Evolutionary conservation across 176 grass and related monocot genomes (phyloP).

Genomic region (Carex pumila): DNA sequence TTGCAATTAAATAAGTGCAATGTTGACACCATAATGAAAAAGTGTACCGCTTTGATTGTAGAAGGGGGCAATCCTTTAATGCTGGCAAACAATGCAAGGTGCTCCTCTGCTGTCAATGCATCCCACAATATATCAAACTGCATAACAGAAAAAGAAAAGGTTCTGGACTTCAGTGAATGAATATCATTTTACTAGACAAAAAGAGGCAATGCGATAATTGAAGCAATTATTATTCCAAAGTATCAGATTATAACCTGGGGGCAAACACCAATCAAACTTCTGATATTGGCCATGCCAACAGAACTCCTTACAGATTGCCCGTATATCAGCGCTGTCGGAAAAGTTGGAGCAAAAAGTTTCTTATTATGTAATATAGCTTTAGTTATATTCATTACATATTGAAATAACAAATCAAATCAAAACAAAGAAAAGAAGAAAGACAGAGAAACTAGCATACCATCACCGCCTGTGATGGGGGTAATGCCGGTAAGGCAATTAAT

Average conservation of each 20-base stretch:
- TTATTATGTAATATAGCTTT: background rate
- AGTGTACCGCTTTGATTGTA: conserved; percentile 65
- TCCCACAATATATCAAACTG: conserved; percentile 99
- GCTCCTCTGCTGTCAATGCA: conserved; percentile 78
- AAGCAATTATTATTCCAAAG: background rate
- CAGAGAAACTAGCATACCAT: conserved; percentile 44
- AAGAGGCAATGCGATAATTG: background rate
- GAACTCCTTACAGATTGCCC: conserved; percentile 72
- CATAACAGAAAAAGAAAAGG: conserved; percentile 11
- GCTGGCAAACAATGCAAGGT: conserved; percentile 83
- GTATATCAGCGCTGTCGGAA: conserved; percentile 65
- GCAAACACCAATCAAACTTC: conserved; percentile 92
- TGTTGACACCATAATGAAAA: background rate
- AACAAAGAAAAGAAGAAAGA: background rate
- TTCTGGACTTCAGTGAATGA: conserved; percentile 10
- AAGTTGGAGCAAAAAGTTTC: background rate
- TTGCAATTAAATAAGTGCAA: conserved; percentile 10
- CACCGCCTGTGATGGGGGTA: conserved; percentile 81
- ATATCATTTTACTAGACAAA: background rate
- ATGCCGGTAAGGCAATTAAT: conserved; percentile 94
- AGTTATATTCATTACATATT: background rate
- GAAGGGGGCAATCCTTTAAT: conserved; percentile 80
- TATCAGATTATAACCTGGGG: conserved; percentile 53
- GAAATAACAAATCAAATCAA: background rate
- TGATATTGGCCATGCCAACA: conserved; percentile 79